Base-by-base conservation (phyloP, 768 basidiomycete genomes). In the Hericium coralloides region DNA sequence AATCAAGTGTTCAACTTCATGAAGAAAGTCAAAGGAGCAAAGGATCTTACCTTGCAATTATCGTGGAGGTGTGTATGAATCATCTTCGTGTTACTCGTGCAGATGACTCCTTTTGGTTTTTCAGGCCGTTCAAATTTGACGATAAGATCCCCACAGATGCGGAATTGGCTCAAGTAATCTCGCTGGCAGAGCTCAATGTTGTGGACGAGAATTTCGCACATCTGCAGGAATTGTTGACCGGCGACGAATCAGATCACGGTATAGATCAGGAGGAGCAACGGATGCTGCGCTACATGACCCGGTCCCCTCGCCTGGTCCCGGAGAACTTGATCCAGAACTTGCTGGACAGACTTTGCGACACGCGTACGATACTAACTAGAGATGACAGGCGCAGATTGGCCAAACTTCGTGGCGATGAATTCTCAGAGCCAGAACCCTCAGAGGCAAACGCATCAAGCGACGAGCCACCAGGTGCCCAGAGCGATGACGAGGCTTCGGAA, bases 101-200 rank as follows among this genome's bases (percentile, higher is more conserved):
- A 50, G 25, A 26, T 15, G 31, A 38, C 15, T n/a, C 15, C 18
- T 25, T 41, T 53, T 39, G 23, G 22, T n/a, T 53, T 31, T 50
- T 4, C 38, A 57, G 37, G 48, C 12, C n/a, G 23, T 12, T 52
- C 43, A 49, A 51, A 48, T 51, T 65, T 91, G 17, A 26, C 14
- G 8, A 23, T 23, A 37, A 10, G 26, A 23, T 50, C 26, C 49
- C 49, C 15, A 22, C 52, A 3, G 31, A 53, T 18, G 38, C 12
- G 20, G 52, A 53, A 15, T 17, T 53, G 37, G 52, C 52, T 38
- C 52, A 53, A 22, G 52, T 39, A 18, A 20, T 17, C 52, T 50
- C 25, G 22, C 4, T 50, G 12, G 9, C 9, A 25, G 23, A 50
- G 10, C 9, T 20, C 17, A 9, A 22, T 41, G 37, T 50, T 23